A percentile compares a stretch with the other conserved stretches of the same genome.
Conservation (phyloP, 768 basidiomycete species). For the Trametes cinnabarina region DNA sequence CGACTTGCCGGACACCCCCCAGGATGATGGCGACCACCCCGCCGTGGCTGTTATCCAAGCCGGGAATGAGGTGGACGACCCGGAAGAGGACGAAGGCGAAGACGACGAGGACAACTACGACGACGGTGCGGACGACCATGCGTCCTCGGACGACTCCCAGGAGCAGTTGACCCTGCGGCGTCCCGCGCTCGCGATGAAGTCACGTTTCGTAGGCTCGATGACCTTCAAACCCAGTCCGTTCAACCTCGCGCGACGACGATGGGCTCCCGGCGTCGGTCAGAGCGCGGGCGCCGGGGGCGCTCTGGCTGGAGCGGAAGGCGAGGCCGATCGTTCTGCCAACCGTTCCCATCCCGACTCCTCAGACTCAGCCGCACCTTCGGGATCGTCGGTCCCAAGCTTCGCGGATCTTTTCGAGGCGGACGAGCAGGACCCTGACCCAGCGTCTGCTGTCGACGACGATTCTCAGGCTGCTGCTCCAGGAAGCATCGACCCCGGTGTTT, state of each 20-base stretch:
- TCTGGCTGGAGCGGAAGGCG: no score
- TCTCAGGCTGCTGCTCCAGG: neutral
- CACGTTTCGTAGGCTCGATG: constrained; percentile 5
- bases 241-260: constrained; percentile 29
- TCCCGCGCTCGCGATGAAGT: constrained; percentile 5
- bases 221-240: constrained; percentile 27
- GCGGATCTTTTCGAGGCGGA: constrained; percentile 17
- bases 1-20: constrained; percentile 24
- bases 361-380: neutral
- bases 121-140: constrained; percentile 16
- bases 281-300: neutral
- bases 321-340: constrained; percentile 1
- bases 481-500: constrained; percentile 14
- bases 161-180: constrained; percentile 1
- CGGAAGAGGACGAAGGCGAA: constrained; percentile 15
- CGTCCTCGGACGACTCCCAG: constrained; percentile 13
- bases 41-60: constrained; percentile 1
- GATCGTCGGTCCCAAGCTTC: constrained; percentile 9
- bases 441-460: neutral
- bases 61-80: neutral
- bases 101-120: constrained; percentile 17
- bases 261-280: constrained; percentile 19
- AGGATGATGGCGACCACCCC: constrained; percentile 14
- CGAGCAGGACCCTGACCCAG: constrained; percentile 5
- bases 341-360: neutral